Base-by-base conservation (phyloP, 306 rosid genomes). In the Cicer arietinum region DNA sequence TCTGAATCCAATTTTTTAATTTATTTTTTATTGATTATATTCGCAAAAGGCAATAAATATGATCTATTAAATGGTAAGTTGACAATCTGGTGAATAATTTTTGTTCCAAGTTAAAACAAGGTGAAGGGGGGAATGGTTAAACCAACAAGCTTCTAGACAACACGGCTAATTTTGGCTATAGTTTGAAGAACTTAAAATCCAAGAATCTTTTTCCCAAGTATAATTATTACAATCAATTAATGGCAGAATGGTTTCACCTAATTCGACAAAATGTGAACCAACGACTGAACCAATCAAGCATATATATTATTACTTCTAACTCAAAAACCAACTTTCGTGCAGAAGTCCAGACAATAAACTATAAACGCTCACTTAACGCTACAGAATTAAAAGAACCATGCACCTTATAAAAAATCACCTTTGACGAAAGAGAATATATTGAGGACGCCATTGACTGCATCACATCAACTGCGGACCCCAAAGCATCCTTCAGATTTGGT, bases 361-460 rank as follows among this genome's bases (percentile, higher is more conserved):
- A 68, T 37, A 60, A 30, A 63, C 44, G 25, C 39, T 47, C 43
- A 14, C 62, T 67, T 83, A n/a, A 74, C 47, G 16, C 54, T 46
- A 37, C 50, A 50, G 37, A 63, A 76, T 50, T 64, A 41, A 75
- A 46, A 61, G 18, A 52, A 60, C 54, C 17, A 53, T 53, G 63
- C 65, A 72, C n/a, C 41, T 35, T 12, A 14, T 50, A 22, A 13
- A 61, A 54, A 79, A 66, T 62, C 30, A 80, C 99, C 98, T 90
- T 95, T n/a, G 90, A 82, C 7, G 84, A 86, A 83, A 95, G 98
- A 77, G 87, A 84, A 88, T 86, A 86, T 70, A 92, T 89, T 1
- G 98, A 92, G 79, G 99, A 90, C 76, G 88, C 91, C 98, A 92
- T 92, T 79, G 91, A 83, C 81, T 89, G 98, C 98, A 95, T 95